Conservation (phyloP, 2,329 filamentous ascomycete species). For the Aspergillus aculeatus region DNA sequence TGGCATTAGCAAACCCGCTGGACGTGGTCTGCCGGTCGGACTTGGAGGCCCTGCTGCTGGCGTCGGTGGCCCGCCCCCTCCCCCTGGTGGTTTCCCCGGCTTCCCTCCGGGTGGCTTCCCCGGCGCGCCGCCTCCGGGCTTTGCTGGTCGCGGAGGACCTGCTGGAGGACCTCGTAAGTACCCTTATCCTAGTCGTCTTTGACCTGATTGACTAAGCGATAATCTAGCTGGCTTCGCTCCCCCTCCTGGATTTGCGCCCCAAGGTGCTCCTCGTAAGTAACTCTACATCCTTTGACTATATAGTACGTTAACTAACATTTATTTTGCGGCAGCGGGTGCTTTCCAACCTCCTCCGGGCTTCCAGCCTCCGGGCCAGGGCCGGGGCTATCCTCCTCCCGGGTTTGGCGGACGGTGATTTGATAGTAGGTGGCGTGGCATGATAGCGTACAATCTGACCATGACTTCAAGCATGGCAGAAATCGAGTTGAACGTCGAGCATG, state of each 20-base stretch:
- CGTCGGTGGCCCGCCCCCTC: conserved; percentile 75
- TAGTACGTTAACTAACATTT: conserved; percentile 34
- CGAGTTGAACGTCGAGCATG: conserved; percentile 13
- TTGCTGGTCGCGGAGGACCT: conserved; percentile 52
- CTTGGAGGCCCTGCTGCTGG: conserved; percentile 86
- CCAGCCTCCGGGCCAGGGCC: conserved; percentile 62
- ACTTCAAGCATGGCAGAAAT: conserved; percentile 19
- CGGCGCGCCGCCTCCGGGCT: conserved; percentile 50
- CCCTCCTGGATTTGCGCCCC: conserved; percentile 49
- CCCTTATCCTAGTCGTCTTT: neutral
- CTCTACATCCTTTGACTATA: conserved; percentile 11
- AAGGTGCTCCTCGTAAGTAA: conserved; percentile 47
- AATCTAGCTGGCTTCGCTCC: conserved; percentile 47
- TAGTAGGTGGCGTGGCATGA: conserved; percentile 21
- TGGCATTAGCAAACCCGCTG: conserved; percentile 86
- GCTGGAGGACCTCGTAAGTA: conserved; percentile 53
- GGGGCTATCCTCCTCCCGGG: conserved; percentile 53
- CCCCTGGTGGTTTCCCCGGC: conserved; percentile 54
- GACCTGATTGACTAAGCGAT: neutral
- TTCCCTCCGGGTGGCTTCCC: conserved; percentile 56
- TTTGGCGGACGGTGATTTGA: conserved; percentile 46
- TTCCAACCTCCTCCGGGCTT: conserved; percentile 69
- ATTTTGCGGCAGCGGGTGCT: conserved; percentile 46
- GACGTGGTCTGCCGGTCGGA: conserved; percentile 77
- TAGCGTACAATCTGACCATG: conserved; percentile 24